Conservation (phyloP, 2,329 filamentous ascomycete genomes). For the Cladosporium sp. region DNA sequence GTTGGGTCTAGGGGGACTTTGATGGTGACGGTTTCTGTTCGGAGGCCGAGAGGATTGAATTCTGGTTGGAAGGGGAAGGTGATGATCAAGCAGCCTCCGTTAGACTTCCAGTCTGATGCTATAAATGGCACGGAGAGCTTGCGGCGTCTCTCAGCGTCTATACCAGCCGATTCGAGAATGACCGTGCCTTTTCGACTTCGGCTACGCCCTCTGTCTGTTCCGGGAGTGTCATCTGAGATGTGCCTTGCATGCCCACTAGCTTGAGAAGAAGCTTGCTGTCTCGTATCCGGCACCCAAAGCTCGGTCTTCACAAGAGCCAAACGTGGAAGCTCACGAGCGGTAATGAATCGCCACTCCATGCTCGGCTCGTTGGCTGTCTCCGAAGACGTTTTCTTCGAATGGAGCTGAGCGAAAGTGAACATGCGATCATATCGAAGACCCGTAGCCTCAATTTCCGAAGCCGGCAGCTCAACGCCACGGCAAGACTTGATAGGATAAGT, state of each 20-base stretch:
- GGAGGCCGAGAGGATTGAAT: constrained; percentile 18
- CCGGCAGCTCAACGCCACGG: constrained; percentile 65
- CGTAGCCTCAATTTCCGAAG: constrained; percentile 58
- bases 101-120: constrained; percentile 42
- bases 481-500: constrained; percentile 84
- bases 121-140: constrained; percentile 5
- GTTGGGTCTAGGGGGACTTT: constrained; percentile 62
- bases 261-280: background rate
- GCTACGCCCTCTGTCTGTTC: background rate
- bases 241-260: background rate
- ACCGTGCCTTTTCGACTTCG: constrained; percentile 9
- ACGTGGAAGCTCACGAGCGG: constrained; percentile 62
- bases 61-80: constrained; percentile 55
- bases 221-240: constrained; percentile 1
- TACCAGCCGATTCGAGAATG: constrained; percentile 4
- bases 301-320: constrained; percentile 65
- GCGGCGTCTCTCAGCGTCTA: constrained; percentile 4
- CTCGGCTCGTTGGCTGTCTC: constrained; percentile 35
- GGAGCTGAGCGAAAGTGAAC: constrained; percentile 71
- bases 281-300: constrained; percentile 63
- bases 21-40: constrained; percentile 53
- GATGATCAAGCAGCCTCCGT: constrained; percentile 59
- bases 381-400: constrained; percentile 33
- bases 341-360: constrained; percentile 66
- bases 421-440: constrained; percentile 76